These are phyloP conservation scores for Apiospora arundinis DNA, from an alignment of 2,329 filamentous ascomycete species.

Conservation along the genomic window DNA sequence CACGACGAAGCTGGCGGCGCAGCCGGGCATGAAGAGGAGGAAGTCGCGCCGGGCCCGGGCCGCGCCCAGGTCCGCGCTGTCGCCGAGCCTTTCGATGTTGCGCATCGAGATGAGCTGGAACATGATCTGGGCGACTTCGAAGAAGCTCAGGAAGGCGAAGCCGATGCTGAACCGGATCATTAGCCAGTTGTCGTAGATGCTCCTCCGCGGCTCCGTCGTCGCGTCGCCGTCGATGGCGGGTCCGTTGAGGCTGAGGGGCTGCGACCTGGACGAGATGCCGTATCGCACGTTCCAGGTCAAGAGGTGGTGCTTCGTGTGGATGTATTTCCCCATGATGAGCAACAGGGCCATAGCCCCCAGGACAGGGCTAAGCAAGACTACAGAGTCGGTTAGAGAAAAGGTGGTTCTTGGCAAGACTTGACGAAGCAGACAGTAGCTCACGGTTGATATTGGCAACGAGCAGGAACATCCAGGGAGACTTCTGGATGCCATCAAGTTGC, in stretches of 20 bases:
- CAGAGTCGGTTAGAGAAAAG: not conserved
- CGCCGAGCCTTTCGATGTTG: constrained; percentile 33
- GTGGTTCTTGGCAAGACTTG: not conserved
- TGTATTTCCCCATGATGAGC: constrained; percentile 47
- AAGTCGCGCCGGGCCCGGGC: constrained; percentile 39
- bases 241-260: constrained; percentile 29
- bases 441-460: constrained; percentile 45
- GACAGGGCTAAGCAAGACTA: constrained; percentile 44
- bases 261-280: constrained; percentile 34
- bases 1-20: constrained; percentile 36
- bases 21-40: constrained; percentile 41
- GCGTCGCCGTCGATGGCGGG: constrained; percentile 26
- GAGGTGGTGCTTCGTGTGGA: constrained; percentile 43
- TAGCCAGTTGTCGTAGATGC: constrained; percentile 47
- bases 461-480: constrained; percentile 39
- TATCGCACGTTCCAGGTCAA: constrained; percentile 37
- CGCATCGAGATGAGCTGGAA: constrained; percentile 38
- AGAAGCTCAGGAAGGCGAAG: constrained; percentile 43
- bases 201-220: constrained; percentile 31
- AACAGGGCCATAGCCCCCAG: constrained; percentile 42
- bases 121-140: constrained; percentile 43
- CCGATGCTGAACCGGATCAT: constrained; percentile 46
- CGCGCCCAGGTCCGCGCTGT: constrained; percentile 39
- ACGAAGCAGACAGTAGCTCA: constrained; percentile 28
- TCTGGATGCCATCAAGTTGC: constrained; percentile 37